phyloP scores from a whole-genome alignment of 2,329 filamentous ascomycete species.

The Cordyceps farinosa region DNA sequence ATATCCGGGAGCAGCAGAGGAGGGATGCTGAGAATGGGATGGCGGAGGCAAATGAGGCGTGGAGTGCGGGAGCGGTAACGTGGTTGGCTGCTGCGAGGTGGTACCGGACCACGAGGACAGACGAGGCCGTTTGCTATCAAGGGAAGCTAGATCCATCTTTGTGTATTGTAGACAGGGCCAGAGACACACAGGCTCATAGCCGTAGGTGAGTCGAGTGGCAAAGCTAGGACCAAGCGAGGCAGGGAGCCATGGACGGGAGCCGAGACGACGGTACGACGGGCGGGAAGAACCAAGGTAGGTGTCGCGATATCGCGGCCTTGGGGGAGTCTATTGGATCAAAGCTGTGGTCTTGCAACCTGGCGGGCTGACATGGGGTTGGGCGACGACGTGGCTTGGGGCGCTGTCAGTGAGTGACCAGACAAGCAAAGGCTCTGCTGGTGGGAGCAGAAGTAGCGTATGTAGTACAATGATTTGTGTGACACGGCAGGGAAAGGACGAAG shows the following conservation, averaged over 20 bases:
- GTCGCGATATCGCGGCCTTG: conserved; percentile 13
- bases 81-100: conserved; percentile 28
- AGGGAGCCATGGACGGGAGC: conserved; percentile 17
- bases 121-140: conserved; percentile 52
- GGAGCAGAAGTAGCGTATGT: conserved; percentile 4
- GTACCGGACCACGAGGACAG: conserved; percentile 41
- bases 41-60: conserved; percentile 32
- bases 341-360: conserved; percentile 9
- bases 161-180: conserved; percentile 22
- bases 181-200: conserved; percentile 19
- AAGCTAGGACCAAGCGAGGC: conserved; percentile 17
- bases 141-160: conserved; percentile 52
- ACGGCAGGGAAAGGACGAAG: conserved; percentile 11
- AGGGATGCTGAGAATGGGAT: conserved; percentile 38
- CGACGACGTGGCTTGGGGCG: conserved; percentile 15
- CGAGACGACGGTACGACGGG: conserved; percentile 11
- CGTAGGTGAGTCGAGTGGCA: conserved; percentile 17
- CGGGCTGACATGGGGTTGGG: conserved; percentile 14
- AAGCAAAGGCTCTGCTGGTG: conserved; percentile 3
- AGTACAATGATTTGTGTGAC: conserved; percentile 15
- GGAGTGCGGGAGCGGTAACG: conserved; percentile 20
- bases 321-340: conserved; percentile 11
- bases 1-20: conserved; percentile 7
- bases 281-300: conserved; percentile 7
- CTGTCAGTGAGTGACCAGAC: conserved; percentile 11